Percentiles rank a stretch among this genome's conserved stretches.
Evolutionary conservation across 177 flowering plant genomes (phyloP).

Genomic region (Tripterygium wilfordii): DNA sequence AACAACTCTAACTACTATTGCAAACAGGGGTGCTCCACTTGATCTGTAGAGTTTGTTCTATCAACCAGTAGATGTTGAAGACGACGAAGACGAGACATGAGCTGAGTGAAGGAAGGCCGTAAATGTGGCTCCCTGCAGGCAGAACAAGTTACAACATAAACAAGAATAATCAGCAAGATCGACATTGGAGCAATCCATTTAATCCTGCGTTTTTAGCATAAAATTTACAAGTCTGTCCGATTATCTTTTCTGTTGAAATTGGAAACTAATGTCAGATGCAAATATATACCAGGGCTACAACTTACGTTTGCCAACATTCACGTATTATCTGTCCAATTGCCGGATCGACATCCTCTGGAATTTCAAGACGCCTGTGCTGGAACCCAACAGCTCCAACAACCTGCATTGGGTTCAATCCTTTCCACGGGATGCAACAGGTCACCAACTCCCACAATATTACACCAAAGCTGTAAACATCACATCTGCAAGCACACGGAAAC

Average conservation of each 20-base stretch:
- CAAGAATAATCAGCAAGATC: neutral
- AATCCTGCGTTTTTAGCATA: too few relatives aligned
- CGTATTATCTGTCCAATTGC: constrained; percentile 66
- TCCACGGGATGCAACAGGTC: constrained; percentile 84
- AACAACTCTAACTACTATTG: constrained; percentile 16
- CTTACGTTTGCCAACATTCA: constrained; percentile 92
- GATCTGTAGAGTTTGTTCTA: constrained; percentile 15
- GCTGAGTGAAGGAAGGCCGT: constrained; percentile 80
- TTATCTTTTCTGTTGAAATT: too few relatives aligned
- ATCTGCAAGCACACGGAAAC: constrained; percentile 47
- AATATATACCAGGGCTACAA: neutral
- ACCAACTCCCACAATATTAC: constrained; percentile 94
- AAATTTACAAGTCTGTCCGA: too few relatives aligned
- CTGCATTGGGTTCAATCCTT: constrained; percentile 95
- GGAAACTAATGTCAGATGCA: too few relatives aligned
- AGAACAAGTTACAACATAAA: neutral
- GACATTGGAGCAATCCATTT: too few relatives aligned
- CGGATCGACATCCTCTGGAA: constrained; percentile 77
- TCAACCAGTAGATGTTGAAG: constrained; percentile 44
- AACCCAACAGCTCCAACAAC: constrained; percentile 99
- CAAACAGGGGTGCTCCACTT: constrained; percentile 9
- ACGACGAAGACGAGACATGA: constrained; percentile 61
- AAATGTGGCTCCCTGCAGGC: constrained; percentile 71
- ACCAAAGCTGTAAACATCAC: constrained; percentile 97
- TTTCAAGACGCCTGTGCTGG: constrained; percentile 84